These are phyloP conservation scores for Yamadazyma triangularis DNA, from an alignment of 1,139 yeast species.

Conservation along the genomic window DNA sequence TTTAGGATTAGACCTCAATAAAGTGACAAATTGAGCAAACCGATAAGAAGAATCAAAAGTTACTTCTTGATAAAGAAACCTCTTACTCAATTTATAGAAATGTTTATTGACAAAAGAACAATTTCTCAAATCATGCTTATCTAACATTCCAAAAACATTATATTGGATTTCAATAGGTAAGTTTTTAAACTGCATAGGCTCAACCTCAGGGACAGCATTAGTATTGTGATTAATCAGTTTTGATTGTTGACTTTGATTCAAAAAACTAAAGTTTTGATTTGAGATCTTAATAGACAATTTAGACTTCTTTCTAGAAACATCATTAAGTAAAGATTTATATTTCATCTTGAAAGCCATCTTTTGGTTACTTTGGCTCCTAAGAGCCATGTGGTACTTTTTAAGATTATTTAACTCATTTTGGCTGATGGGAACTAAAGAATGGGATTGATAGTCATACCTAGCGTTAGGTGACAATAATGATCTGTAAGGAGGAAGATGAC, in stretches of 20 bases:
- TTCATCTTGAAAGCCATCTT: slow-evolving; percentile 31
- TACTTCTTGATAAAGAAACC: slow-evolving; percentile 51
- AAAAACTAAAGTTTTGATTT: slow-evolving; percentile 3
- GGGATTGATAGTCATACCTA: slow-evolving; percentile 40
- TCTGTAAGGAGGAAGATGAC: slow-evolving; percentile 42
- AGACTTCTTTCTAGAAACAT: slow-evolving; percentile 26
- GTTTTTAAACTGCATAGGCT: slow-evolving; percentile 9
- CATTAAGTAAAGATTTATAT: slow-evolving; percentile 38
- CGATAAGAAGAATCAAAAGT: slow-evolving; percentile 64
- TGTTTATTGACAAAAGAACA: slow-evolving; percentile 49
- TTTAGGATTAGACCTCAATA: slow-evolving; percentile 49
- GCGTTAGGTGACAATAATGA: slow-evolving; percentile 40
- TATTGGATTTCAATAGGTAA: slow-evolving; percentile 36
- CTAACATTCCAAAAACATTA: slow-evolving; percentile 28
- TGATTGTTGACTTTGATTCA: background rate
- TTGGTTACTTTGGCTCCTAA: slow-evolving; percentile 7
- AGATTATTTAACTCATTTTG: slow-evolving; percentile 24
- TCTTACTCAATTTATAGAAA: slow-evolving; percentile 51
- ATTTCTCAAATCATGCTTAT: slow-evolving; percentile 20
- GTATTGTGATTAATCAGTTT: background rate
- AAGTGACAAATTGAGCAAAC: slow-evolving; percentile 71
- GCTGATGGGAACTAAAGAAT: slow-evolving; percentile 33
- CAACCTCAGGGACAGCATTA: background rate
- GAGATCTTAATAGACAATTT: slow-evolving; percentile 14
- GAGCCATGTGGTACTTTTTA: slow-evolving; percentile 8